phyloP scores from a whole-genome alignment of 2,329 filamentous ascomycete species.

The Pseudonectria foliicola region DNA sequence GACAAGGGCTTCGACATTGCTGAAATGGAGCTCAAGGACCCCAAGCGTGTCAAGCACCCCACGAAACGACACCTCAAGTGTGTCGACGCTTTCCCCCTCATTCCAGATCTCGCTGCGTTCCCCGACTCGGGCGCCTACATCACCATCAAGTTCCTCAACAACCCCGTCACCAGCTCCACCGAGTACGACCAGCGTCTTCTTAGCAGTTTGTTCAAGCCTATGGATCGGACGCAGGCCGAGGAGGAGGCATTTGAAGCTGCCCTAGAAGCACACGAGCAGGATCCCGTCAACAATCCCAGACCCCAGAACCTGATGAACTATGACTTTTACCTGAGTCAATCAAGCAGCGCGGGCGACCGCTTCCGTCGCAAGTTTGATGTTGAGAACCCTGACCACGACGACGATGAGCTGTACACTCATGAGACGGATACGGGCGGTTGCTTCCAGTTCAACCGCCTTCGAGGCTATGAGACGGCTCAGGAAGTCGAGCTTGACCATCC shows the following conservation, averaged over 20 bases:
- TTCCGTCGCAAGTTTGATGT: conserved; percentile 57
- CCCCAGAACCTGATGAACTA: conserved; percentile 56
- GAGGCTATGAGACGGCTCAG: conserved; percentile 57
- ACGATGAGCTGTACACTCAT: conserved; percentile 48
- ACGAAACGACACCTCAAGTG: conserved; percentile 51
- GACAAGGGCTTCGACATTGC: conserved; percentile 53
- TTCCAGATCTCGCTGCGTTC: conserved; percentile 62
- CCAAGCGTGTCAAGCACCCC: conserved; percentile 48
- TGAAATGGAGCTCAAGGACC: conserved; percentile 46
- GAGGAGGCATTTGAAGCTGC: conserved; percentile 44
- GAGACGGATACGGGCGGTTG: conserved; percentile 39
- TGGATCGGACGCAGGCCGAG: conserved; percentile 48
- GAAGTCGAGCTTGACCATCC: conserved; percentile 49
- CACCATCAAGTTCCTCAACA: conserved; percentile 61
- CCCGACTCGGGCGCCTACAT: conserved; percentile 64
- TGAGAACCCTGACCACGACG: conserved; percentile 47
- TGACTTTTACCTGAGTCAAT: conserved; percentile 57
- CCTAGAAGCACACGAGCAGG: conserved; percentile 46
- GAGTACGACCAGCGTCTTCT: conserved; percentile 56
- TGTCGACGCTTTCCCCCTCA: conserved; percentile 52
- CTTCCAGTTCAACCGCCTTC: conserved; percentile 56
- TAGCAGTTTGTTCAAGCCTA: conserved; percentile 53
- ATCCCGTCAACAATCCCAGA: conserved; percentile 48
- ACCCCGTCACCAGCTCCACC: conserved; percentile 46
- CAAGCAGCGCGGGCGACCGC: conserved; percentile 37